phyloP scores from a whole-genome alignment of 139 green algal genomes.

The Closterium sp. region DNA sequence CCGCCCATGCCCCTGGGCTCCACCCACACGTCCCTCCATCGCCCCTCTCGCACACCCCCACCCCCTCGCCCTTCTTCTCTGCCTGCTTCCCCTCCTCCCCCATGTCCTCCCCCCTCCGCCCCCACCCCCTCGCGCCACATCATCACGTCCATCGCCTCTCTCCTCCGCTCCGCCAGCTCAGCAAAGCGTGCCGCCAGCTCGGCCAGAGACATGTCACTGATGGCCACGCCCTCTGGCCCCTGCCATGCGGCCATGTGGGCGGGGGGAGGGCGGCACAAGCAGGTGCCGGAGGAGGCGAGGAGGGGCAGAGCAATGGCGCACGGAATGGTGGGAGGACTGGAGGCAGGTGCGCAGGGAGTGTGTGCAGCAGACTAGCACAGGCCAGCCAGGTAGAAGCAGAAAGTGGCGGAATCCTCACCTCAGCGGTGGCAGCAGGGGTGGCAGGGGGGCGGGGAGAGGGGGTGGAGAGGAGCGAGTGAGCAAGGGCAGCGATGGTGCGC shows the following conservation, averaged over 20 bases:
- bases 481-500: background rate
- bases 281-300: background rate
- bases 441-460: background rate
- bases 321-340: background rate
- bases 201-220: background rate
- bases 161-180: background rate
- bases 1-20: background rate
- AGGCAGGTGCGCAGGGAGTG: background rate
- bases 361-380: background rate
- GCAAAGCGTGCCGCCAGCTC: background rate
- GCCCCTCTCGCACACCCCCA: background rate
- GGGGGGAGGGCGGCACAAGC: background rate
- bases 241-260: background rate
- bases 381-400: background rate
- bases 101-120: background rate
- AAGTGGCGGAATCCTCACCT: background rate
- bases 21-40: background rate
- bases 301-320: background rate
- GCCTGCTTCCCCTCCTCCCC: background rate
- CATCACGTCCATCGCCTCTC: constrained; percentile 13
- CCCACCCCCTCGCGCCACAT: constrained; percentile 14
- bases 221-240: background rate
- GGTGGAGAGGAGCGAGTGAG: background rate
- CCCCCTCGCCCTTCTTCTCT: background rate
- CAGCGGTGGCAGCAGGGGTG: background rate